Evolutionary conservation across 2,329 filamentous ascomycete genomes (phyloP).

Genomic region (Exophiala phaeomuriformis): DNA sequence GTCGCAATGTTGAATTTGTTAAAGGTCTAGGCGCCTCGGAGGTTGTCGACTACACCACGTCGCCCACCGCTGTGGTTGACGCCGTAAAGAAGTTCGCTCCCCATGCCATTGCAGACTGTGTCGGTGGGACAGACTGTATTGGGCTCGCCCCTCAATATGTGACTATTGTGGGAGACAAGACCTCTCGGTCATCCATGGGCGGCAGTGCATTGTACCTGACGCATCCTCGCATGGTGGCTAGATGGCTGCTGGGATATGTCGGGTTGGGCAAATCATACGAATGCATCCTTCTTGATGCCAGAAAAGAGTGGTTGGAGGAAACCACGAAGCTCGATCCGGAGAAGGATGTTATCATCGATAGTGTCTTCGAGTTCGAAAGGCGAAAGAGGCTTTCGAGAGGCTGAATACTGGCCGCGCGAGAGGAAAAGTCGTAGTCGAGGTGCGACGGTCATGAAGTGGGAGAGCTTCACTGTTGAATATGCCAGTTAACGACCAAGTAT

Average conservation of each 20-base stretch:
- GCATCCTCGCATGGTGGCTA: constrained; percentile 28
- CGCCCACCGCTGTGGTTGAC: constrained; percentile 40
- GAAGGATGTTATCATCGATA: constrained; percentile 53
- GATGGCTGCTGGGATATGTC: constrained; percentile 40
- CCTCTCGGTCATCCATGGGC: constrained; percentile 45
- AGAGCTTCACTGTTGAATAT: constrained; percentile 30
- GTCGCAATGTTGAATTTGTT: constrained; percentile 50
- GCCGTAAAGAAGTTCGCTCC: constrained; percentile 42
- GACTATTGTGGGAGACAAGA: constrained; percentile 44
- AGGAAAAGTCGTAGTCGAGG: constrained; percentile 53
- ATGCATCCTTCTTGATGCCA: constrained; percentile 34
- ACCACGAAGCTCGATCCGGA: constrained; percentile 50
- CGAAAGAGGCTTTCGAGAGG: constrained; percentile 50
- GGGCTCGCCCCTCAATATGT: constrained; percentile 49
- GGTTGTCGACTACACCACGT: constrained; percentile 51
- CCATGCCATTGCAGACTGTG: constrained; percentile 51
- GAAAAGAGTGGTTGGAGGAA: constrained; percentile 41
- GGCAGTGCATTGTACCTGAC: constrained; percentile 28
- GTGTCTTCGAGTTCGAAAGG: constrained; percentile 51
- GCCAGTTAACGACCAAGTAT: neutral
- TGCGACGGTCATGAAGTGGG: constrained; percentile 48
- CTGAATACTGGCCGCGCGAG: constrained; percentile 49
- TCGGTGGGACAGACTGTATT: constrained; percentile 46
- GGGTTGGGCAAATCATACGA: constrained; percentile 42
- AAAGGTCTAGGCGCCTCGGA: constrained; percentile 55